Conservation (phyloP, 2,329 filamentous ascomycete species). For the Aureobasidium sp. region DNA sequence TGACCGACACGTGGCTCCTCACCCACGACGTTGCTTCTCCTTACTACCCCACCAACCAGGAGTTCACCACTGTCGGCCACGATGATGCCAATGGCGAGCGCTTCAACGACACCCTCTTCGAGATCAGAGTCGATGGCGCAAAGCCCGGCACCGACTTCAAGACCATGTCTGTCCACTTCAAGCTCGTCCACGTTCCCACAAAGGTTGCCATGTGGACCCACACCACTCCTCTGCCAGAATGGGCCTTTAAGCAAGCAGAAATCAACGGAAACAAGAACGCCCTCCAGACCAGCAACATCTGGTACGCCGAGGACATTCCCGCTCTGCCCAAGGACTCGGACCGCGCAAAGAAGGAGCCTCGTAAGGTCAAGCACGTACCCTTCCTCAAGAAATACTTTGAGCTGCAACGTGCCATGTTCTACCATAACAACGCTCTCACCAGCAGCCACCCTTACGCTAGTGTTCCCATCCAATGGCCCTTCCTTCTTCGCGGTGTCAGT, state of each 20-base stretch:
- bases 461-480: conserved; percentile 94
- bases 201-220: conserved; percentile 99
- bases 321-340: conserved; percentile 64
- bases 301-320: conserved; percentile 89
- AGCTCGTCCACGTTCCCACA: conserved; percentile 86
- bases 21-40: conserved; percentile 97
- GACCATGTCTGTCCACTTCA: conserved; percentile 88
- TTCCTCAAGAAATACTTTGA: conserved; percentile 96
- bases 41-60: conserved; percentile 94
- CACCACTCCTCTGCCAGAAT: conserved; percentile 88
- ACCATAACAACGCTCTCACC: conserved; percentile 96
- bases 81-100: conserved; percentile 68
- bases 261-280: conserved; percentile 99
- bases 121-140: conserved; percentile 80
- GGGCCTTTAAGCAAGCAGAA: conserved; percentile 94
- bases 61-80: conserved; percentile 76
- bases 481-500: conserved; percentile 91
- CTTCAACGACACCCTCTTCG: conserved; percentile 85
- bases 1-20: conserved; percentile 77
- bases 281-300: conserved; percentile 81
- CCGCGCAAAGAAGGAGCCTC: conserved; percentile 68
- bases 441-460: conserved; percentile 95
- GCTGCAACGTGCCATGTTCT: conserved; percentile 96
- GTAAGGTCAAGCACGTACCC: conserved; percentile 72
- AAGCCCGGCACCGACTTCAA: conserved; percentile 80